Base-by-base conservation (phyloP, 2,329 filamentous ascomycete species). In the Ustulina deusta region DNA sequence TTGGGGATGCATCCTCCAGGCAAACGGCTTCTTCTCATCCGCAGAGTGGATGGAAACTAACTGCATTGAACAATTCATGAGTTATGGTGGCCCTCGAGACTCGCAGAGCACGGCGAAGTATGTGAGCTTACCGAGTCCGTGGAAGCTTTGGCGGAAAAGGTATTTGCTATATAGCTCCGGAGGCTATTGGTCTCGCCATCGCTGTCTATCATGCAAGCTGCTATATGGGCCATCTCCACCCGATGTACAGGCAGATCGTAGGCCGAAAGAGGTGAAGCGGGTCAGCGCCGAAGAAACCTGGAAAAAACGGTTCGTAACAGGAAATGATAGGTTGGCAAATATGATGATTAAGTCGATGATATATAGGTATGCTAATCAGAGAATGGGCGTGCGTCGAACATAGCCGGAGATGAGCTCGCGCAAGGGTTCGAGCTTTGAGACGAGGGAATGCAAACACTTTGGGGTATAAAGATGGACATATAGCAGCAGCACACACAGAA, bases 221-320 rank as follows among this genome's bases (percentile, higher is more conserved):
- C 86, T 78, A 90, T 89, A 78, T 90, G 88, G 79, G 87, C 86
- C 87, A 90, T 90, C 78, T 73, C 74, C 74, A 71, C 74, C 69
- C 73, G 71, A 74, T 74, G 72, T 69, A 72, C 71, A 73, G 73
- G 74, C 46, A 68, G 72, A 76, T 75, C 71, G 72, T 48, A 72
- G 69, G 67, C 67, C 61, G 69, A 70, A 72, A 62, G 65, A 48
- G 57, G 60, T 71, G 65, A 69, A 74, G 65, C 74, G 71, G 71
- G 69, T 74, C 68, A 74, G 76, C 77, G 74, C 69, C 63, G 74
- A 75, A 74, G 75, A 75, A 77, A 64, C 34, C 68, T 64, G 63
- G 72, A 70, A 70, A 75, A 73, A 73, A 73, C 63, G 42, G 64
- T 73, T 72, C 69, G 72, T 62, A 72, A 69, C 69, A 46, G 64